Conservation (phyloP, 805 yeast genomes). For the Clavispora santaluciae region DNA sequence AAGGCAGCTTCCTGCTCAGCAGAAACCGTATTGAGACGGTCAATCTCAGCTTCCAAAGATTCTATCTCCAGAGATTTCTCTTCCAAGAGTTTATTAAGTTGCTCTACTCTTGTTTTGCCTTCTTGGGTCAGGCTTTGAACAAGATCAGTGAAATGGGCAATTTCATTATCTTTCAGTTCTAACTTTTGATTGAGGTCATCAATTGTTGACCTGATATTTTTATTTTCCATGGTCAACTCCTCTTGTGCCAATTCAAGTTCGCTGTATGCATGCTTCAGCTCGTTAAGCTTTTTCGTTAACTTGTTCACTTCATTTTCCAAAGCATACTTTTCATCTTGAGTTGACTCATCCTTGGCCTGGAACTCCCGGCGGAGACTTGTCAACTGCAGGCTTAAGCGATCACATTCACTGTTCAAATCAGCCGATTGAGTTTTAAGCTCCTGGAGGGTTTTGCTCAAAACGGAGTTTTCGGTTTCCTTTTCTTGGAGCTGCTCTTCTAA, state of each 20-base stretch:
- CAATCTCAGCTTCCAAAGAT: not conserved
- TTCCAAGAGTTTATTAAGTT: constrained; percentile 6
- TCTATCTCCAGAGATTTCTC: constrained; percentile 6
- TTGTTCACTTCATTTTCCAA: constrained; percentile 37
- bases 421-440: constrained; percentile 20
- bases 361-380: constrained; percentile 33
- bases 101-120: constrained; percentile 3
- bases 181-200: constrained; percentile 44
- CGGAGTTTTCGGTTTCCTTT: not conserved
- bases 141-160: constrained; percentile 2
- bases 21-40: not conserved
- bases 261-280: constrained; percentile 35
- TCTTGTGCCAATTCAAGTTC: constrained; percentile 37
- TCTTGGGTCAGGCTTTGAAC: constrained; percentile 4
- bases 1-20: constrained; percentile 7
- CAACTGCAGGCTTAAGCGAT: constrained; percentile 40
- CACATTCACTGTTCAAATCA: constrained; percentile 52
- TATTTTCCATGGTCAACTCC: constrained; percentile 35
- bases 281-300: constrained; percentile 35
- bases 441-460: constrained; percentile 14
- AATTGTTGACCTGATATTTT: constrained; percentile 37
- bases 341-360: constrained; percentile 29
- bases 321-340: constrained; percentile 37
- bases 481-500: constrained; percentile 10
- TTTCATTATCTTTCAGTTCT: constrained; percentile 22